Conservation (phyloP, 768 basidiomycete species). For the Boletus rubropictus region DNA sequence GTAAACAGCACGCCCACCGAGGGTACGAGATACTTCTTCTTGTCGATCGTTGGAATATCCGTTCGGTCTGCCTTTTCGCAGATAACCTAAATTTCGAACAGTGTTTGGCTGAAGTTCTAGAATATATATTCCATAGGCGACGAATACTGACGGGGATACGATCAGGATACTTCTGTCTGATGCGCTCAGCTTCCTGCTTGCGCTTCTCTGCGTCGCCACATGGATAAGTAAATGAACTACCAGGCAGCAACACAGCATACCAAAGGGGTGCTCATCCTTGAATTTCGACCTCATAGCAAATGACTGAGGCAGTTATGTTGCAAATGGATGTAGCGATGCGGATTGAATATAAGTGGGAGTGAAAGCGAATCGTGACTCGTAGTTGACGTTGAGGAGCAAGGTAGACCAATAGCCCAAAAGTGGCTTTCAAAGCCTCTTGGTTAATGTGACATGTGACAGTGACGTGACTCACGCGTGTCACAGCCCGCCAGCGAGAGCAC, state of each 20-base stretch:
- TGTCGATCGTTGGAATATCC: constrained; percentile 98
- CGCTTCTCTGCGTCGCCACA: constrained; percentile 73
- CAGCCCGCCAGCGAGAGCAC: constrained; percentile 2
- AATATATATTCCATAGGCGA: constrained; percentile 1
- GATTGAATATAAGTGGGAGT: constrained; percentile 6
- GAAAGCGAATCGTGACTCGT: constrained; percentile 16
- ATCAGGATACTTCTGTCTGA: constrained; percentile 97
- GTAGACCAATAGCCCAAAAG: constrained; percentile 19
- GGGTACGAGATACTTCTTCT: constrained; percentile 99
- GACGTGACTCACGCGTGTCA: constrained; percentile 24
- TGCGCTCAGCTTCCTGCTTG: constrained; percentile 98
- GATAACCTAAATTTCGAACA: constrained; percentile 65
- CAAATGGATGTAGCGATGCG: constrained; percentile 1
- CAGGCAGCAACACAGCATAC: constrained; percentile 39
- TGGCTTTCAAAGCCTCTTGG: constrained; percentile 30
- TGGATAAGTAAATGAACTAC: constrained; percentile 31
- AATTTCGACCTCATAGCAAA: constrained; percentile 84
- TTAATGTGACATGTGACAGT: constrained; percentile 29
- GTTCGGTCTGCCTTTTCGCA: constrained; percentile 99
- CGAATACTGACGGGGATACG: constrained; percentile 78
- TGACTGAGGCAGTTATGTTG: constrained; percentile 1
- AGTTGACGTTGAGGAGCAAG: constrained; percentile 25
- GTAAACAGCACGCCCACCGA: constrained; percentile 54
- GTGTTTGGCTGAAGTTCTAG: constrained; percentile 8
- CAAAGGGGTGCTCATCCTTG: constrained; percentile 99